Evolutionary conservation across 495 filamentous ascomycete species (phyloP).

Genomic region (Hypomontagnella monticulosa): DNA sequence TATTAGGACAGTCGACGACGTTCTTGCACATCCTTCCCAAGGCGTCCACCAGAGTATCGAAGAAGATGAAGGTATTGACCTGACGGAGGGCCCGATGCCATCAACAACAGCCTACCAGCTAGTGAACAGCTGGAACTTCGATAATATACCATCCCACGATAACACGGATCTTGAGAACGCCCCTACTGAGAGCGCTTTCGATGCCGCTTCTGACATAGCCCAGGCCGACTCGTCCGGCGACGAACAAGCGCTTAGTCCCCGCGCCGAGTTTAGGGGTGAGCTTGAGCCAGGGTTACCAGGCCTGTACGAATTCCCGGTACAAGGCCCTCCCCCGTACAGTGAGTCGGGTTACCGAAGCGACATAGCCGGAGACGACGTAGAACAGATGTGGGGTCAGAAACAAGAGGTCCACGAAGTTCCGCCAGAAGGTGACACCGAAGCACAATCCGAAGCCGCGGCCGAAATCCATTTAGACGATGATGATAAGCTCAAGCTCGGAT

Average conservation of each 20-base stretch:
- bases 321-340: conserved; percentile 29
- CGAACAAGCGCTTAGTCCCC: conserved; percentile 39
- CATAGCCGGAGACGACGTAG: conserved; percentile 37
- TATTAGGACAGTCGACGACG: conserved; percentile 11
- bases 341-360: conserved; percentile 32
- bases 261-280: conserved; percentile 34
- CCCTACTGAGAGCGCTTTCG: conserved; percentile 45
- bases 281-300: conserved; percentile 40
- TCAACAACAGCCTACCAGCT: conserved; percentile 30
- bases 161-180: conserved; percentile 37
- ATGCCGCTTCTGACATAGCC: conserved; percentile 49
- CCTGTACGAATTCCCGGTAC: conserved; percentile 33
- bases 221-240: conserved; percentile 50
- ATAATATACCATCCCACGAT: conserved; percentile 29
- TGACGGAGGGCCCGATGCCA: conserved; percentile 31
- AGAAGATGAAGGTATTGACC: conserved; percentile 54
- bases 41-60: conserved; percentile 33
- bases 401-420: conserved; percentile 47
- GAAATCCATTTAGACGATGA: conserved; percentile 58
- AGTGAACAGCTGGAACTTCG: conserved; percentile 50
- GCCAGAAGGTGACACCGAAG: conserved; percentile 43
- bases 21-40: conserved; percentile 16
- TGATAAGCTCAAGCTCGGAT: conserved; percentile 41
- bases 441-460: conserved; percentile 52
- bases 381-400: conserved; percentile 47